Evolutionary conservation across 805 yeast species (phyloP).

Genomic region (Nakazawaea peltata): DNA sequence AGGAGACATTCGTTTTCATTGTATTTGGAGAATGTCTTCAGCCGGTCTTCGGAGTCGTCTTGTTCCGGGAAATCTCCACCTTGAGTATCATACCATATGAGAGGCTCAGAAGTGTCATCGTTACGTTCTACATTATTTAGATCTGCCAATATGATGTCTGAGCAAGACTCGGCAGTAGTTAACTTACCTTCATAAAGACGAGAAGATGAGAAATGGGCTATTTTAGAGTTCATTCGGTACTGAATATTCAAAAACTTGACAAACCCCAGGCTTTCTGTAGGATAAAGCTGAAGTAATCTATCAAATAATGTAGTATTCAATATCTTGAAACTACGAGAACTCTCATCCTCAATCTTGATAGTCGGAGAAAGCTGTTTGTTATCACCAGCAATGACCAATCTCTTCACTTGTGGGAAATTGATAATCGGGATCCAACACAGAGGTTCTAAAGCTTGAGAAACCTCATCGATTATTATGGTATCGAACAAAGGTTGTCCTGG

Average conservation of each 20-base stretch:
- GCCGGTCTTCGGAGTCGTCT: slow-evolving; percentile 23
- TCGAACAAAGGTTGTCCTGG: slow-evolving; percentile 47
- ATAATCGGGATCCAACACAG: slow-evolving; percentile 94
- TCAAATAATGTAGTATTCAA: slow-evolving; percentile 76
- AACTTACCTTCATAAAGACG: slow-evolving; percentile 57
- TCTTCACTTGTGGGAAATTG: slow-evolving; percentile 42
- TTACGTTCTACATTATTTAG: slow-evolving; percentile 37
- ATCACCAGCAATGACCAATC: slow-evolving; percentile 85
- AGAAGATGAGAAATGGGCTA: slow-evolving; percentile 72
- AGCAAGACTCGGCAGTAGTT: slow-evolving; percentile 54
- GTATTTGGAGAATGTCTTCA: slow-evolving; percentile 45
- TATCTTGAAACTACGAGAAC: slow-evolving; percentile 29
- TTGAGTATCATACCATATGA: slow-evolving; percentile 89
- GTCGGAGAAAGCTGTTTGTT: slow-evolving; percentile 91
- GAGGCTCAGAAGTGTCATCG: slow-evolving; percentile 48
- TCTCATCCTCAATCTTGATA: slow-evolving; percentile 44
- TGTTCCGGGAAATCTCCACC: slow-evolving; percentile 77
- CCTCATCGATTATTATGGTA: slow-evolving; percentile 87
- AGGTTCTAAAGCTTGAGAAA: slow-evolving; percentile 89
- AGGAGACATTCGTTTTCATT: slow-evolving; percentile 72
- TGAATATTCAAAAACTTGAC: slow-evolving; percentile 65
- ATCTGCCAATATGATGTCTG: slow-evolving; percentile 43
- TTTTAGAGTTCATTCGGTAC: slow-evolving; percentile 76
- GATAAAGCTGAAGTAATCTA: slow-evolving; percentile 46
- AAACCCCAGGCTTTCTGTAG: slow-evolving; percentile 33